Percentiles rank a stretch among this genome's conserved stretches.
phyloP scores from a whole-genome alignment of 208 protist genomes.

The Trypanosomatidae sp. region DNA sequence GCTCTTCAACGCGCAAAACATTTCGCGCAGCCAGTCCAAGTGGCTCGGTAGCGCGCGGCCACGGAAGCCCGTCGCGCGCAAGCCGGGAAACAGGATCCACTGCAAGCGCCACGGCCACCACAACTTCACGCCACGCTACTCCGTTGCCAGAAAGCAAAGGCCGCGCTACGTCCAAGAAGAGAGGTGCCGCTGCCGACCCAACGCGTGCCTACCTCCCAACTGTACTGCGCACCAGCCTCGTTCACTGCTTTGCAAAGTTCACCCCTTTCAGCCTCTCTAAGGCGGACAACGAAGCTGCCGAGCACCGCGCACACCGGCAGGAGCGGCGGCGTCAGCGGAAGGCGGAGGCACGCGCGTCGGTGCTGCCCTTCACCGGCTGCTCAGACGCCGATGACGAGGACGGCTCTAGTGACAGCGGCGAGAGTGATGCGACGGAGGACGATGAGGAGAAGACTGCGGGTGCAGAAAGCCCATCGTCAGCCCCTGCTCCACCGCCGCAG shows the following conservation, averaged over 20 bases:
- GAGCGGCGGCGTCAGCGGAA: not conserved
- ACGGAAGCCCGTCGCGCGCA: no score
- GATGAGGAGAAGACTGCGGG: no score
- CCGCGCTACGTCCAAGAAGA: not conserved
- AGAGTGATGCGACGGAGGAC: no score
- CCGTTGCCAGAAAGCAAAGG: no score
- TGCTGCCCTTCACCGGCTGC: not conserved
- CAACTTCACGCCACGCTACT: no score
- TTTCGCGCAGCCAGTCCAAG: no score
- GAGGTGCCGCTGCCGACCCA: not conserved
- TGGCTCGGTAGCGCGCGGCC: no score
- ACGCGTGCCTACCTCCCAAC: slow-evolving; percentile 49
- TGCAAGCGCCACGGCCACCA: no score
- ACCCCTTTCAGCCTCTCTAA: slow-evolving; percentile 92
- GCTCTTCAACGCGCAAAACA: not conserved
- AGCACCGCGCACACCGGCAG: slow-evolving; percentile 40
- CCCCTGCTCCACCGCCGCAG: not conserved
- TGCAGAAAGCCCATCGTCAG: no score
- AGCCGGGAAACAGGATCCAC: no score
- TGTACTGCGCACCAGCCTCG: slow-evolving; percentile 83
- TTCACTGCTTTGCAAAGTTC: slow-evolving; percentile 87
- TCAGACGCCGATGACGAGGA: no score
- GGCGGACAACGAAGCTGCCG: slow-evolving; percentile 91
- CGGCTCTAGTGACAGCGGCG: no score
- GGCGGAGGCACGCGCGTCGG: not conserved